Evolutionary conservation across 345 rosid genomes (phyloP).

Genomic region (Camelina hispida): DNA sequence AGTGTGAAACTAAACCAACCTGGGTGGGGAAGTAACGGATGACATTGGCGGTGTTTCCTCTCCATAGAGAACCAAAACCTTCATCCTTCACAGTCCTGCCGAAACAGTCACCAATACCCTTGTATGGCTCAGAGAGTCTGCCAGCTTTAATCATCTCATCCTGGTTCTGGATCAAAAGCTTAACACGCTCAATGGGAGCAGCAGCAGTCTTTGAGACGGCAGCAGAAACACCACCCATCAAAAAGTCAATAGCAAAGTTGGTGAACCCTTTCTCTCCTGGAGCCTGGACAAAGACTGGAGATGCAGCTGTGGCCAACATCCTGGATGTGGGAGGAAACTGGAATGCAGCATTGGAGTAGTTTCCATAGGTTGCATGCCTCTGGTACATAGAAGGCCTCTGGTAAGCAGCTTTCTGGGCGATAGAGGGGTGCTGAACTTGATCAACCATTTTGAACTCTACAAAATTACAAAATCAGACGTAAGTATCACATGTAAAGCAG

Average conservation of each 20-base stretch:
- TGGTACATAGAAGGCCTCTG: slow-evolving; percentile 60
- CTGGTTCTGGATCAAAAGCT: slow-evolving; percentile 84
- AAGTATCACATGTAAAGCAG: background rate
- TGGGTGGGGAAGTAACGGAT: slow-evolving; percentile 92
- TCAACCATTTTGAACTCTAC: slow-evolving; percentile 75
- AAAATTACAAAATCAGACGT: background rate
- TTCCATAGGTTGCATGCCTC: slow-evolving; percentile 59
- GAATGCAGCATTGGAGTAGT: slow-evolving; percentile 69
- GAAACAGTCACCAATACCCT: slow-evolving; percentile 83
- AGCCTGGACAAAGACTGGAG: slow-evolving; percentile 63
- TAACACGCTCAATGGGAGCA: slow-evolving; percentile 88
- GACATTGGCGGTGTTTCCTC: slow-evolving; percentile 89
- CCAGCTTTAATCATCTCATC: slow-evolving; percentile 86
- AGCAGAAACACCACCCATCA: slow-evolving; percentile 88
- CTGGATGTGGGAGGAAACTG: slow-evolving; percentile 52
- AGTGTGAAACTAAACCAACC: slow-evolving; percentile 43
- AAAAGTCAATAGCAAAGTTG: slow-evolving; percentile 66
- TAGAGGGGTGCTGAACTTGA: slow-evolving; percentile 70
- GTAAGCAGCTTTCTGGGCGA: slow-evolving; percentile 70
- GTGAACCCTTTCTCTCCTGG: slow-evolving; percentile 72
- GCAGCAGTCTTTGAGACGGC: slow-evolving; percentile 85
- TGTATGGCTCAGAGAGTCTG: slow-evolving; percentile 81
- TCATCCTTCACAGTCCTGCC: slow-evolving; percentile 65
- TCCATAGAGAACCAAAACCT: slow-evolving; percentile 70
- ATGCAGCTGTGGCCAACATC: slow-evolving; percentile 47